Base-by-base conservation (phyloP, 2,329 filamentous ascomycete genomes). In the Tolypocladium sp. region DNA sequence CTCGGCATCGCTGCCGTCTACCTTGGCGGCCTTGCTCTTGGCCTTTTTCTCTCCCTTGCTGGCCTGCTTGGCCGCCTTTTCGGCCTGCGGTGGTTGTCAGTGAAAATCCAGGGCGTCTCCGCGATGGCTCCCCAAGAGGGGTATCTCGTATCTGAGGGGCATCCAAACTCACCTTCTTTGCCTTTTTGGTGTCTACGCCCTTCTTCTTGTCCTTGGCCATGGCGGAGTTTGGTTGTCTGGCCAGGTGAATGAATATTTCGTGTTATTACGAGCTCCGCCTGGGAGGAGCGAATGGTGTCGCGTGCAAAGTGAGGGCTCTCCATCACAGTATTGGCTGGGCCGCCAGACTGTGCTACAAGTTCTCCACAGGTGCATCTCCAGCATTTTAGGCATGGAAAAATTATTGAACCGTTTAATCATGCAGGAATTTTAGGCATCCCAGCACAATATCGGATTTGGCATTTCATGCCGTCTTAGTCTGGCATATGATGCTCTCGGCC, bases 1-100 rank as follows among this genome's bases (percentile, higher is more conserved):
- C 72, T 97, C 93, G 55, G 83, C 90, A 71, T 97, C 93, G 70
- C 90, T 93, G 72, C 92, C 92, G 35, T 89, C 88, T 59, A 81
- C 72, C 72, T 91, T 87, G 65, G 90, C 84, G 17, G 80, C 79
- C 73, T 89, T 90, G 57, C 72, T 77, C 67, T 92, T 92, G 67
- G 83, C 80, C 74, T 92, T 95, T 73, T 95, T 96, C 68, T 94
- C 91, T 35, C 88, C 88, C 71, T 96, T 96, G 74, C 90, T 94
- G 70, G 89, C 88, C 73, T 94, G 90, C 76, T 96, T 96, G 64
- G 81, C 78, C 65, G 86, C 86, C 73, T 88, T 88, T 67, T 86
- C 84, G 33, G 83, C 82, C 70, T 78, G 58, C 10, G 56, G 51
- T 51, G 5, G 2, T 9, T 12, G 59, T 61, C 42, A 60, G 51